Conservation (phyloP, 805 yeast genomes). For the Saccharomyces jurei region DNA sequence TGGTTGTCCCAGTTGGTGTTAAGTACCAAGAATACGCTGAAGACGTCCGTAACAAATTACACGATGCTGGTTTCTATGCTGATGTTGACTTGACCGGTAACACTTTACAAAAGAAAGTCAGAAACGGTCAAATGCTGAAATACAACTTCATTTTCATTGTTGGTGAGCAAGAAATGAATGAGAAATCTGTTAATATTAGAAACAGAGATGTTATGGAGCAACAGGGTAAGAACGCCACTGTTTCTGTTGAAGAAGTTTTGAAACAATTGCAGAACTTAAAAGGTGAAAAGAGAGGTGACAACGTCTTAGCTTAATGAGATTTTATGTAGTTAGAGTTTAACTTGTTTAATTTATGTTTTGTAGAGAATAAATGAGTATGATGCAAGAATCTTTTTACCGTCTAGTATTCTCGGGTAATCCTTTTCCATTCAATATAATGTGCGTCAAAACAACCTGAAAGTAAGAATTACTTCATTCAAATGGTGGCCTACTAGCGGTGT, state of each 20-base stretch:
- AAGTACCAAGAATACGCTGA: slow-evolving; percentile 87
- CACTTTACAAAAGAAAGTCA: slow-evolving; percentile 95
- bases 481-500: background rate
- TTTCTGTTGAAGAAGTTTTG: slow-evolving; percentile 63
- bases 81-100: slow-evolving; percentile 92
- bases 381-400: background rate
- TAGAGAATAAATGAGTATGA: background rate
- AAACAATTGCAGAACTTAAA: slow-evolving; percentile 59
- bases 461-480: background rate
- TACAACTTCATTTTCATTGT: slow-evolving; percentile 95
- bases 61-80: slow-evolving; percentile 73
- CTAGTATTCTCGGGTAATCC: background rate
- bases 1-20: slow-evolving; percentile 95
- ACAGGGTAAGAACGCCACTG: slow-evolving; percentile 87
- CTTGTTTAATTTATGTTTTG: background rate
- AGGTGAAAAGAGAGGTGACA: slow-evolving; percentile 68
- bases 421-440: no score
- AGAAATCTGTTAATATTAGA: slow-evolving; percentile 83
- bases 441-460: background rate
- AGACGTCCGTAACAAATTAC: slow-evolving; percentile 60
- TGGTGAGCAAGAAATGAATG: slow-evolving; percentile 86
- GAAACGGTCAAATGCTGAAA: slow-evolving; percentile 90
- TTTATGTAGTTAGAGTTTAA: slow-evolving; percentile 2
- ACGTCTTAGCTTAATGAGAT: slow-evolving; percentile 32
- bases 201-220: slow-evolving; percentile 89